Evolutionary conservation across 371 early-diverging fungal genomes (phyloP).

Genomic region (Capillidium rhysosporum): DNA sequence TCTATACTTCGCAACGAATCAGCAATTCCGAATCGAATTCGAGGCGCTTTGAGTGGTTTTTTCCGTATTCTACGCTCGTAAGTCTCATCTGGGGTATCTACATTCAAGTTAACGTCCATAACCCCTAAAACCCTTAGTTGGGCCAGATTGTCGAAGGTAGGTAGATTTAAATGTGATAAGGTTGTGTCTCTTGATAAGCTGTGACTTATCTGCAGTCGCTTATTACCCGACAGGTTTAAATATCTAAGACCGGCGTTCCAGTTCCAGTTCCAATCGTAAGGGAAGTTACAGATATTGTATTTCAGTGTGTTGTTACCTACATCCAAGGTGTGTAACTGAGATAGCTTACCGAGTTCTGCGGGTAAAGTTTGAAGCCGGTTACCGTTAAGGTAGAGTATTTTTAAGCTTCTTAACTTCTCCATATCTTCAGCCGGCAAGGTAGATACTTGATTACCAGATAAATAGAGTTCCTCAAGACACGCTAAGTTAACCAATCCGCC

Average conservation of each 20-base stretch:
- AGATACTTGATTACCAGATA: slow-evolving; percentile 69
- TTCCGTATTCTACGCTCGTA: slow-evolving; percentile 72
- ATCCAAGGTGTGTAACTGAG: slow-evolving; percentile 52
- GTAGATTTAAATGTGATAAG: slow-evolving; percentile 24
- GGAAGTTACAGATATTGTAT: slow-evolving; percentile 88
- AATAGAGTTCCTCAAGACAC: slow-evolving; percentile 45
- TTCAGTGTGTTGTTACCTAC: slow-evolving; percentile 71
- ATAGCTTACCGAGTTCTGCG: slow-evolving; percentile 69
- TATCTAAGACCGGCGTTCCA: slow-evolving; percentile 78
- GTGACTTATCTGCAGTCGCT: slow-evolving; percentile 65
- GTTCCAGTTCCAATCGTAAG: slow-evolving; percentile 91
- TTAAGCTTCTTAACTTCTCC: slow-evolving; percentile 39
- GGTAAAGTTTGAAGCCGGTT: slow-evolving; percentile 78
- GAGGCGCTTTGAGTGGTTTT: slow-evolving; percentile 54
- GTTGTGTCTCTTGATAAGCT: slow-evolving; percentile 20
- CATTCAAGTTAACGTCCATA: slow-evolving; percentile 72
- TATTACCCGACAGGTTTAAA: slow-evolving; percentile 80
- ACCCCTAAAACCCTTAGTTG: slow-evolving; percentile 64
- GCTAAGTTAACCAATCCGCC: slow-evolving; percentile 21
- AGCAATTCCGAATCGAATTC: slow-evolving; percentile 71
- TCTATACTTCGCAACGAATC: slow-evolving; percentile 51
- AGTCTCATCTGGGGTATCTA: slow-evolving; percentile 62
- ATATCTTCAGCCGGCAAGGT: slow-evolving; percentile 74
- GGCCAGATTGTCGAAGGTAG: slow-evolving; percentile 55
- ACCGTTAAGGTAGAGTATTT: slow-evolving; percentile 63